Base-by-base conservation (phyloP, 116 monocot species). In the Phalaenopsis hybrid region DNA sequence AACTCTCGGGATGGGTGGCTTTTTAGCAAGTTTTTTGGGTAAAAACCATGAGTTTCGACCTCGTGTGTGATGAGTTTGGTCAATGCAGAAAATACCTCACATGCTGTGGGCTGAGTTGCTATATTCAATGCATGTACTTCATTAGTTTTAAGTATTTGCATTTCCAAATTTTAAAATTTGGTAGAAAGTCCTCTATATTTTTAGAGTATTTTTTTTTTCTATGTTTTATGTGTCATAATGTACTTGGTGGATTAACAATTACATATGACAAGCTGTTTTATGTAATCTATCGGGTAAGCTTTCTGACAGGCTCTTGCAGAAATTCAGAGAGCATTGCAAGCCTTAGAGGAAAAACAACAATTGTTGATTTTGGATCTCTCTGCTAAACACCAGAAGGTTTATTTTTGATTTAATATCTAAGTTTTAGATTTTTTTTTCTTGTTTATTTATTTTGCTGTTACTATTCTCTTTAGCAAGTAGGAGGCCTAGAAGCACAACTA, bases 311-410 rank as follows among this genome's bases (percentile, higher is more conserved):
- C 85, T 77, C 80, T 98, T 69, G 98, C 89, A 77, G 87, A 94
- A 74, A 85, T 85, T 44, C 83, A 84, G 51, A 85, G 82, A 44
- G 84, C 81, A 58, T 80, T 99, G 31, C 88, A 95, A 82, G 72
- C 87, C 65, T 83, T 84, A 31, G 98, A 99, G 86, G 95, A 99
- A 77, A 90, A 92, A 86, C 90, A 85, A 67, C 90, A 93, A 82
- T 79, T 90, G 55, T 90, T 86, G 81, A 80, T 90, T 37, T 10
- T 82, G 34, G 98, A 99, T 69, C 87, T 95, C 82, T 92, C 93
- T 83, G 52, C 85, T 78, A 95, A 99, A 79, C 90, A 93, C 81
- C 90, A 95, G 37, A 93, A 93, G 90, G 98, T 95, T 75, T 81
- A 79, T 3, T 15, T 50, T 44, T 79, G 44, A 31, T 28, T 52